Evolutionary conservation across 2,329 filamentous ascomycete species (phyloP), one percentile per base, ranked within the genome.

Genomic region (Alternaria consortialis): DNA sequence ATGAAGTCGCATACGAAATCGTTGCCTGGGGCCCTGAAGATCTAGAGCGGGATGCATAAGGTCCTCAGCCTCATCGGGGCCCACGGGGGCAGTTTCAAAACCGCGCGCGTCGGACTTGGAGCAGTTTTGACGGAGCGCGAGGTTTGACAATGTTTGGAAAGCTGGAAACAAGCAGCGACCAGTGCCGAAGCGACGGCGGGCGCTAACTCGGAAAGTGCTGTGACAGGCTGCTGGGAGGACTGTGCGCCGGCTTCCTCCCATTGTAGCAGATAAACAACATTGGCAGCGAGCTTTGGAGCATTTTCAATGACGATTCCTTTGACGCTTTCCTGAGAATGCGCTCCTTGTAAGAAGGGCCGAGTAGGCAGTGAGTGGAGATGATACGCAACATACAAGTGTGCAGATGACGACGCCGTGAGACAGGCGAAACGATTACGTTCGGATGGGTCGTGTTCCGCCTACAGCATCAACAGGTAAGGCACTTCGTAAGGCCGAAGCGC

Each of bases 51-150:
- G 46, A 48, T 63, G 75, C 77, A 78, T 79, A 59, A 77, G 69
- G 53, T 60, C 53, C 54, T 65, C 44, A 62, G 68, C 63, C 68
- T 55, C 56, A 70, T 74, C 71, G 64, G 72, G 73, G 61, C 43
- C 60, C 65, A 67, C 62, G 72, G 74, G 70, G 71, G 63, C 69
- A 69, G 76, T 79, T 79, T 79, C 76, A 78, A 79, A 79, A 79
- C 77, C 69, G 65, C 71, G 65, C 62, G 70, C 66, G 75, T 77
- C 68, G 70, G 74, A 69, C 74, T 73, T 77, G 75, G 72, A 69
- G 71, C 73, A 72, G 65, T 57, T 73, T 69, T 73, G 70, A 68
- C 62, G 73, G 71, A 74, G 74, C 74, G 70, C 76, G 69, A 70
- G 72, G 74, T 78, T 77, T 77, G 74, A 76, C 71, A 74, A 64